Conservation (phyloP, 345 rosid species). For the Moricandia arvensis region DNA sequence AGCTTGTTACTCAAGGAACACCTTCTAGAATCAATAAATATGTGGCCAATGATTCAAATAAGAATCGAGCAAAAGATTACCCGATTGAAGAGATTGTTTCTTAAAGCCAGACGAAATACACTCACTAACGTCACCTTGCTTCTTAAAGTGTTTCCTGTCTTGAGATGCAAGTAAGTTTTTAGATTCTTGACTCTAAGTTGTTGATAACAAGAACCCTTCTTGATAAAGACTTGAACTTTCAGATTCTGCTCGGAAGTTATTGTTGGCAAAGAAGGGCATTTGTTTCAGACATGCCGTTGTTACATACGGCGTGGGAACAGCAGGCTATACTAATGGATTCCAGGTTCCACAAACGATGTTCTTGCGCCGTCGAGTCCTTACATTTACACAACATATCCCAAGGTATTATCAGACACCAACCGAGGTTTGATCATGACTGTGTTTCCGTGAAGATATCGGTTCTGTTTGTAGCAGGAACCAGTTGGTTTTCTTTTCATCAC, state of each 20-base stretch:
- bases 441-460: conserved; percentile 44
- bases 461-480: too few species aligned
- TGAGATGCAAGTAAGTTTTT: conserved; percentile 65
- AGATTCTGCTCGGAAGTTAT: conserved; percentile 85
- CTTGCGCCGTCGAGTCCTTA: conserved; percentile 62
- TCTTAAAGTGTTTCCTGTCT: conserved; percentile 51
- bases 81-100: conserved; percentile 59
- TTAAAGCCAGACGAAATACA: conserved; percentile 51
- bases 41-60: conserved; percentile 68
- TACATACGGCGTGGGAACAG: conserved; percentile 58
- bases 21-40: conserved; percentile 49
- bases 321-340: conserved; percentile 73
- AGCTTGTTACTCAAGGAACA: not conserved
- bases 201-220: not conserved
- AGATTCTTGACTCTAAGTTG: not conserved
- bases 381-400: conserved; percentile 59
- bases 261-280: conserved; percentile 78
- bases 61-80: conserved; percentile 70
- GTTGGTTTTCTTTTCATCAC: conserved; percentile 49
- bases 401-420: conserved; percentile 58
- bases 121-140: conserved; percentile 57
- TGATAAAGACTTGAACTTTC: conserved; percentile 9
- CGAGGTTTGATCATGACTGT: conserved; percentile 72
- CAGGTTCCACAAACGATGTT: conserved; percentile 63
- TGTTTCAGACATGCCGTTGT: conserved; percentile 74